Base-by-base conservation (phyloP, 106 monocot genomes). In the Ottelia alismoides region DNA sequence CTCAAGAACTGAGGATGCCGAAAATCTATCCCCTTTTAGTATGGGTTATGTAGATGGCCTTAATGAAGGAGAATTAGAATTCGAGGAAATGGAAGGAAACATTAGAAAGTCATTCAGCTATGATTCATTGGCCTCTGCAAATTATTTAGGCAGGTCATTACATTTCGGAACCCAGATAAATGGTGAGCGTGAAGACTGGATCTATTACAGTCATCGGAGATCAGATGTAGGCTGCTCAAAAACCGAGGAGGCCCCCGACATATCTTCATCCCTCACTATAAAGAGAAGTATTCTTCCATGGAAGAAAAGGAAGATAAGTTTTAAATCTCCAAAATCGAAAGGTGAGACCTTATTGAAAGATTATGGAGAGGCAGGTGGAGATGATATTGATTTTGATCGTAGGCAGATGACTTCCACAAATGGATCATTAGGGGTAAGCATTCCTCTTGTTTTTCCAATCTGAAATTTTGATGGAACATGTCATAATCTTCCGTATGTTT, bases 81-180 rank as follows among this genome's bases (percentile, higher is more conserved):
- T n/a, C n/a, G n/a, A n/a, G n/a, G n/a, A n/a, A n/a, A n/a, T n/a
- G n/a, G n/a, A n/a, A n/a, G n/a, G n/a, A 18, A 81, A 21, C 40
- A 66, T 85, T 35, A 66, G 84, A 22, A 92, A 92, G 55, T 92
- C 91, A 12, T 85, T 85, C 67, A 85, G 78, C 58, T 92, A 92
- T 56, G 91, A 76, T 20, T 49, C 61, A 22, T 20, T 61, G 21
- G 61, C 61, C 28, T 73, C 74, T 66, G 72, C 67, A 23, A 85
- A 85, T 60, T 71, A 57, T 25, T 9, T 72, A 27, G 77, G 72
- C 1, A 52, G 72, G 18, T 40, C 58, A 25, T 32, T 62, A 35
- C 63, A 49, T 32, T 53, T 40, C 24, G 58, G 64, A 21, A 52
- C 50, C 45, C 70, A 56, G 51, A 44, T 62, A 35, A 69, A 72